Evolutionary conservation across 2,329 filamentous ascomycete genomes (phyloP), one percentile per base, ranked within the genome.

Genomic region (Onygena corvina): DNA sequence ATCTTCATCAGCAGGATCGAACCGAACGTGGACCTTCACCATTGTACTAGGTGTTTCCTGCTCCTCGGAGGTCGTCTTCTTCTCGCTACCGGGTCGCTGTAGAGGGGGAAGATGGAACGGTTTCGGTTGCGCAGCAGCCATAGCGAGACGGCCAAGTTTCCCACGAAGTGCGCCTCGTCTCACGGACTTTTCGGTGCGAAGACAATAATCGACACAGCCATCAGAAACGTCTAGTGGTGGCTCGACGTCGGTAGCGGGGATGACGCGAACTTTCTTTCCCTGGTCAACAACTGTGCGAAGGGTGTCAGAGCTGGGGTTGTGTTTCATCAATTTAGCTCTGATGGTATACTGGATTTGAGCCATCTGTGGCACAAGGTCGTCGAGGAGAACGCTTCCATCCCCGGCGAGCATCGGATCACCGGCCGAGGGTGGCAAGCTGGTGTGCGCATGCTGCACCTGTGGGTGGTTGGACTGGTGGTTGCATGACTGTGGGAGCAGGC

Each of bases 361-460:
- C 79, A 83, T 82, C 6, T 78, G 72, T 0, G 80, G 80, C 1
- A 76, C 68, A 59, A 82, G 67, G 56, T 83, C 80, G 58, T 83
- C 78, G 34, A 77, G 66, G 14, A 76, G 60, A 2, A 64, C 64
- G 30, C 67, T 69, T 7, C 73, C 73, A 53, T 72, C 68, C 20
- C 69, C 70, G 40, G 71, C 67, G n/a, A 75, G 61, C 57, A 73
- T 72, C 6, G 72, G 66, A 50, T 81, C 79, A 9, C 80, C 80
- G 16, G 83, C 64, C 21, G 73, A 79, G 2, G 80, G 80, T 1
- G 80, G 80, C 0, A 82, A 68, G 56, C 73, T 66, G 1, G 77
- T 66, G 60, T 84, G 80, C 1, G 71, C 71, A 18, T 73, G 67
- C 48, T 72, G 70, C 48, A 83, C 66, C 31, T 75, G 69, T 21